Base-by-base conservation (phyloP, 129 eudicot genomes). In the Chrysanthemum makinoi region DNA sequence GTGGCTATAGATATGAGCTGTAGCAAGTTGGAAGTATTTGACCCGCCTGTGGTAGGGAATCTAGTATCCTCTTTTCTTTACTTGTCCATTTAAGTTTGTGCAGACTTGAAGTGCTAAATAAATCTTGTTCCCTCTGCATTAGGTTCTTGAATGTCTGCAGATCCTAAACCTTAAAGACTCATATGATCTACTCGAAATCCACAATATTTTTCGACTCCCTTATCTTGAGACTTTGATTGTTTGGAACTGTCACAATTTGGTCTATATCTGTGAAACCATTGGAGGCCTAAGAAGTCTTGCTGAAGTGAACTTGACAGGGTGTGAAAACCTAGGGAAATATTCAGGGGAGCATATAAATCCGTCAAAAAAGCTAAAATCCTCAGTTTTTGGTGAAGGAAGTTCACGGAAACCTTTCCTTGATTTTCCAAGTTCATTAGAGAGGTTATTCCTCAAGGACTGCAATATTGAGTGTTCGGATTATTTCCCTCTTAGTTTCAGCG, bases 81-180 rank as follows among this genome's bases (percentile, higher is more conserved):
- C 24, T 22, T 22, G 24, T 22, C 24, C 24, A 22, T 22, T 22
- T 22, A 22, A 1, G 1, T 22, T 22, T 22, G 0, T 22, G 24
- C 24, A 22, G 1, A 22, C 24, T 22, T 0, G 1, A 22, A 22
- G 24, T 0, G 24, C 24, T 22, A 22, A 22, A 22, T 22, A 22
- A 64, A 9, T 50, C 3, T n/a, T 65, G 19, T 17, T 61, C 15
- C 56, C 39, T 52, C 65, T 73, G 22, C 50, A 22, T 47, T 81
- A 82, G 83, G 24, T 51, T 39, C 83, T 79, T 55, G 26, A 44
- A 1, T 66, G 19, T 0, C 62, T 79, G n/a, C 65, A 71, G 22
- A 43, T 70, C 17, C 81, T 83, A 64, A 60, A 82, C 61, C 83
- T 83, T 24, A 72, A 73, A 72, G 56, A 54, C 26, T 83, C 53